phyloP scores from a whole-genome alignment of 2,329 filamentous ascomycete species.

The Beauveria scarabaeidicola region DNA sequence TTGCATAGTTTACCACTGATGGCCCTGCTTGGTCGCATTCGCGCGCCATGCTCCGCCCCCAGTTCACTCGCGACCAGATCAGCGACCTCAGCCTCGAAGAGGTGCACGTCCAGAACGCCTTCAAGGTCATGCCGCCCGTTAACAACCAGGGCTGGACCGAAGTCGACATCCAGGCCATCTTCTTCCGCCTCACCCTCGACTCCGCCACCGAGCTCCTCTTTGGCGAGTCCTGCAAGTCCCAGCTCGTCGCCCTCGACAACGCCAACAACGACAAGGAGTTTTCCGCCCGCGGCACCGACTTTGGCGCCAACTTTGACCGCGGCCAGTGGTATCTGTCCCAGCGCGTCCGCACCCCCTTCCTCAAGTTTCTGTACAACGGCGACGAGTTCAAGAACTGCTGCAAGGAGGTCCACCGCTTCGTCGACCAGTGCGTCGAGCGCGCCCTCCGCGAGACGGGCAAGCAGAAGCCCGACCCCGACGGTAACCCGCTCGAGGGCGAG shows the following conservation, averaged over 20 bases:
- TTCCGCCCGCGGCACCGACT: slow-evolving; percentile 18
- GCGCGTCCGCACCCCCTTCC: slow-evolving; percentile 41
- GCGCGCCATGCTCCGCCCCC: slow-evolving; percentile 30
- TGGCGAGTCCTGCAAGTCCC: slow-evolving; percentile 41
- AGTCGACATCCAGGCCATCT: slow-evolving; percentile 37
- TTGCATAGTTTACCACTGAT: slow-evolving; percentile 25
- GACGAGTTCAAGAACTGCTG: slow-evolving; percentile 56
- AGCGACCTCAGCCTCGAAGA: slow-evolving; percentile 35
- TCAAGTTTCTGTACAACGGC: slow-evolving; percentile 39
- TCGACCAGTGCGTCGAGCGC: slow-evolving; percentile 56
- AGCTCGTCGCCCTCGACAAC: slow-evolving; percentile 18
- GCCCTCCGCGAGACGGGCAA: slow-evolving; percentile 29
- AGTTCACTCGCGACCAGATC: slow-evolving; percentile 36
- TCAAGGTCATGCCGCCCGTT: slow-evolving; percentile 16
- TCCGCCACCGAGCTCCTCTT: slow-evolving; percentile 51
- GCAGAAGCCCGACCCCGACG: neutral
- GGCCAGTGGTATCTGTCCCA: slow-evolving; percentile 36
- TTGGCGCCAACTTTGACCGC: slow-evolving; percentile 25
- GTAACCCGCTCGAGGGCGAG: slow-evolving; percentile 1
- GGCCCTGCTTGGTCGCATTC: slow-evolving; percentile 30
- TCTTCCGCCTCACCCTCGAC: slow-evolving; percentile 42
- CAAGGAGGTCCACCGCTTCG: slow-evolving; percentile 55
- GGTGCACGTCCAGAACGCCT: slow-evolving; percentile 25
- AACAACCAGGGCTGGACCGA: slow-evolving; percentile 27
- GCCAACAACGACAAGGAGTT: slow-evolving; percentile 18